Percentiles rank a stretch among this genome's conserved stretches.
phyloP scores from a whole-genome alignment of 495 filamentous ascomycete species.

The Talaromyces nanjingensis region DNA sequence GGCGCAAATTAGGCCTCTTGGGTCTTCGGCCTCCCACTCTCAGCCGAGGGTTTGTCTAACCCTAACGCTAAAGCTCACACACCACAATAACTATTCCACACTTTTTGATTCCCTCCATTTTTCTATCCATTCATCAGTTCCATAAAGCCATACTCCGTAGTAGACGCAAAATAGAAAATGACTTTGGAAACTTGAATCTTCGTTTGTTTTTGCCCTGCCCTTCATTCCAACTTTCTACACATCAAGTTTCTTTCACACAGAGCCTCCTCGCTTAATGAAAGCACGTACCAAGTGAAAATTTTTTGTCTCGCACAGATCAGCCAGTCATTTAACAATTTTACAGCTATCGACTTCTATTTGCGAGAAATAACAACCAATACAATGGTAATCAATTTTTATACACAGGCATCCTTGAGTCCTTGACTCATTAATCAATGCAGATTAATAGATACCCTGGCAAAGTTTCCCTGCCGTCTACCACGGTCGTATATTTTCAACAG shows the following conservation, averaged over 20 bases:
- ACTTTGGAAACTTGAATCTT: neutral
- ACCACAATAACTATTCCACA: neutral
- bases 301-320: slow-evolving; percentile 10
- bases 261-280: slow-evolving; percentile 7
- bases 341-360: neutral
- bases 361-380: slow-evolving; percentile 4
- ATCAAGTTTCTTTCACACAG: neutral
- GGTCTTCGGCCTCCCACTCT: neutral
- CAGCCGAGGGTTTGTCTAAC: slow-evolving; percentile 1
- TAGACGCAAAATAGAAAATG: neutral
- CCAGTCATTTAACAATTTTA: slow-evolving; percentile 7
- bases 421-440: neutral
- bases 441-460: neutral
- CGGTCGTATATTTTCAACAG: neutral
- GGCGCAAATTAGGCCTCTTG: neutral
- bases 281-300: slow-evolving; percentile 3
- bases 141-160: neutral
- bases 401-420: neutral
- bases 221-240: neutral
- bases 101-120: neutral
- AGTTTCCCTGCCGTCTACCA: neutral
- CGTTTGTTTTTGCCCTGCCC: neutral
- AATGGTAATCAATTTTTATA: neutral
- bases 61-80: neutral
- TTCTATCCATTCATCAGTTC: neutral